Base-by-base conservation (phyloP, 169 alveolate genomes). In the Plasmodium ovale region DNA sequence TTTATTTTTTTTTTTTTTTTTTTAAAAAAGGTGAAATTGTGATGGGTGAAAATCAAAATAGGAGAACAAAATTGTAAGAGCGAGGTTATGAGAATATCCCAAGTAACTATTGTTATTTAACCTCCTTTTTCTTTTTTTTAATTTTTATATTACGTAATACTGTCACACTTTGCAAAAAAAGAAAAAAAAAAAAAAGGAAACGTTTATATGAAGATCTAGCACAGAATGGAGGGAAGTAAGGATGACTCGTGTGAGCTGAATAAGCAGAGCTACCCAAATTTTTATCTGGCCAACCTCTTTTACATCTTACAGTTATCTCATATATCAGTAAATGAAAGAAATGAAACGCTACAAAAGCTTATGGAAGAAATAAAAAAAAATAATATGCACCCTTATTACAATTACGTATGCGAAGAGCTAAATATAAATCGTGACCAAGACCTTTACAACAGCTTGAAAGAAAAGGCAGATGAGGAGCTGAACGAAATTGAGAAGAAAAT, bases 401-500 rank as follows among this genome's bases (percentile, higher is more conserved):
- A 54, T 64, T 77, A 87, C 23, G 56, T 93, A 72, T 72, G 92
- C 16, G 93, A 85, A 65, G 93, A 93, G 87, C 47, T 93, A 47
- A 92, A 92, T 23, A 39, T 90, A 42, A 31, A 88, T 62, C 37
- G 70, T 25, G 94, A 90, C 49, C 92, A 79, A 35, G 77, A 69
- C 9, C 74, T 89, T 21, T 91, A 87, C 67, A 92, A 90, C 25
- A 51, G 56, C 31, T 84, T 93, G 39, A 72, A 87, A 59, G 92
- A 93, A 59, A 70, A 68, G 25, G 93, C 92, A 37, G 88, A 58
- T 64, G 92, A 91, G 87, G 92, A 87, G 25, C 65, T 97, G 31
- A 91, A 94, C 42, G 93, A 94, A 74, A 88, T 94, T 16, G 97
- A 95, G 31, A 95, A 82, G 47, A 95, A 94, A 85, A 93, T 95